Evolutionary conservation across 2,329 filamentous ascomycete genomes (phyloP).

Genomic region (Akanthomyces dipterigenus): DNA sequence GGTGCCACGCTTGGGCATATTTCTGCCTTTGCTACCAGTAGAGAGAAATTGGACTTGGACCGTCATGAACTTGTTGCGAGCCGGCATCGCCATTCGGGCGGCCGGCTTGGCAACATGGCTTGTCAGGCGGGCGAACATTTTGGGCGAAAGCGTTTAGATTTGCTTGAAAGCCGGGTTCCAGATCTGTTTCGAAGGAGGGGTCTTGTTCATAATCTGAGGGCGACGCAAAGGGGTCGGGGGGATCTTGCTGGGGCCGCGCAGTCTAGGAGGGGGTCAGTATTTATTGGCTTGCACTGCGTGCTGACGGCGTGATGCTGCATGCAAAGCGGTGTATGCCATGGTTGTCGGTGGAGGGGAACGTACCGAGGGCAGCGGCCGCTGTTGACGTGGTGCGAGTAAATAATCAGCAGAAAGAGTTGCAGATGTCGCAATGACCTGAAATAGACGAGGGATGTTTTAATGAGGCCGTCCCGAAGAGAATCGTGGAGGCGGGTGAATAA

Average conservation of each 20-base stretch:
- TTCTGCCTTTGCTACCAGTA: constrained; percentile 58
- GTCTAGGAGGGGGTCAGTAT: background rate
- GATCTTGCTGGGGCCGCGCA: constrained; percentile 8
- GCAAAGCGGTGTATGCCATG: constrained; percentile 6
- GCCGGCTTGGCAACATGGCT: constrained; percentile 46
- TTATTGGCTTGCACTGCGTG: background rate
- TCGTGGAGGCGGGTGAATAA: constrained; percentile 2
- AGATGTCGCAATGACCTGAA: background rate
- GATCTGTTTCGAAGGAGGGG: constrained; percentile 12
- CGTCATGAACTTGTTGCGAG: constrained; percentile 30
- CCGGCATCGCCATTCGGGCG: constrained; percentile 36
- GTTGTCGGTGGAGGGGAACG: background rate
- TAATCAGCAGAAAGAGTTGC: background rate
- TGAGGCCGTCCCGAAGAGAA: background rate
- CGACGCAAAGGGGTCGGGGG: constrained; percentile 6
- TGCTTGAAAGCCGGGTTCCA: constrained; percentile 13
- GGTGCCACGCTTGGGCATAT: constrained; percentile 52
- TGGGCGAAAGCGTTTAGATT: constrained; percentile 20
- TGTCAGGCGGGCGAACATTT: constrained; percentile 56
- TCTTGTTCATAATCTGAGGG: constrained; percentile 13
- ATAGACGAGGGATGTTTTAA: background rate
- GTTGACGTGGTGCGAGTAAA: background rate
- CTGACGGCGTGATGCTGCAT: background rate
- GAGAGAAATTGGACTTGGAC: constrained; percentile 32
- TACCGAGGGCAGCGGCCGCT: constrained; percentile 9